Evolutionary conservation across 2,329 filamentous ascomycete species (phyloP), one percentile per base, ranked within the genome.

Genomic region (Onygenales sp.): DNA sequence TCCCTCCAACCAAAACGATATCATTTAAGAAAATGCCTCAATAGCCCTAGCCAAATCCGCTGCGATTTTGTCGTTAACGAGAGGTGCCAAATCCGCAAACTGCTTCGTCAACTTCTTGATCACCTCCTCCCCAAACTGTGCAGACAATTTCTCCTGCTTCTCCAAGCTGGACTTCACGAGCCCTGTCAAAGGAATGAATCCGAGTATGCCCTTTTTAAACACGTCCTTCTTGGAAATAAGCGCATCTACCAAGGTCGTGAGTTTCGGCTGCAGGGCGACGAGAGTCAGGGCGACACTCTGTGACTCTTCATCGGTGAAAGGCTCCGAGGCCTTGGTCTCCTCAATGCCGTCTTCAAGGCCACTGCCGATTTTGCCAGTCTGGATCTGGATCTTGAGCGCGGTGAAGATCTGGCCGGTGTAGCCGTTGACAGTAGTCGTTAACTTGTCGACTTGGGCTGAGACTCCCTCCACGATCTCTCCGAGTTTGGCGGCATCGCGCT

Each of bases 151-250:
- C 43, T 52, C 53, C 55, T 57, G 52, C 41, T 54, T 44, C 44
- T 58, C 46, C 48, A 62, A 35, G 14, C 59, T 54, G 2, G 35
- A 44, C 54, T 55, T 59, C 6, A 62, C 60, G 5, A 62, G 17
- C 8, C 57, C 57, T 0, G 53, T 43, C 43, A 62, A n/a, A 14
- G 58, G 59, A 1, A 55, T 53, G 2, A 62, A 50, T 0, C 58
- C 59, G 31, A 62, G 33, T 42, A 61, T 21, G 2, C 58, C 59
- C 2, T 35, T 59, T 14, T 58, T 50, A n/a, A 62, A 60, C 38
- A 58, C 50, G 0, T 51, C 33, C n/a, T 60, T 60, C 50, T 59
- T 59, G 8, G 35, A 7, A 10, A 62, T 54, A 42, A 62, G 54
- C 7, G 56, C 60, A 38, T 57, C 55, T 5, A 61, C 54, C 1